Evolutionary conservation across 805 yeast genomes (phyloP).

Genomic region (Yarrowia yakushimensis): DNA sequence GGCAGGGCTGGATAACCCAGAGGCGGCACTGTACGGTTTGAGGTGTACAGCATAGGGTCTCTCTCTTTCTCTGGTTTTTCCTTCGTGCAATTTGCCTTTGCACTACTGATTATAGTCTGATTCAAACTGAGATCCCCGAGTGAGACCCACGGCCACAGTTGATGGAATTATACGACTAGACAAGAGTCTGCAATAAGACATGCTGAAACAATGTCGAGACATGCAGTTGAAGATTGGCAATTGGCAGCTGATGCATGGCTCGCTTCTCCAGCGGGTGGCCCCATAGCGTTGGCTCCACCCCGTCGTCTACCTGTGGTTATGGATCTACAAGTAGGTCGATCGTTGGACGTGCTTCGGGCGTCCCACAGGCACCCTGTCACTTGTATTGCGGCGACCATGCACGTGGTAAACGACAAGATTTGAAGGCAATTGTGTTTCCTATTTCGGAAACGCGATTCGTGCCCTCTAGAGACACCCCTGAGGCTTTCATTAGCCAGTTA

Average conservation of each 20-base stretch:
- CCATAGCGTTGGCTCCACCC: too few species aligned
- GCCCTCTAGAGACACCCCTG: neutral
- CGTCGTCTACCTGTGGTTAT: too few species aligned
- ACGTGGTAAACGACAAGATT: neutral
- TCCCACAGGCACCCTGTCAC: conserved; percentile 7
- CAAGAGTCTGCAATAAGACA: neutral
- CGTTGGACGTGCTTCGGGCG: too few species aligned
- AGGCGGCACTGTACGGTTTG: neutral
- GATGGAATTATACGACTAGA: neutral
- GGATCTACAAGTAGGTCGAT: too few species aligned
- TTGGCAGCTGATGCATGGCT: too few species aligned
- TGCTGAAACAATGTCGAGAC: neutral
- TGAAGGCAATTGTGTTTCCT: conserved; percentile 9
- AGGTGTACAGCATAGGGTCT: neutral
- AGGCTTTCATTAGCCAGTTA: too few species aligned
- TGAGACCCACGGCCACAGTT: neutral
- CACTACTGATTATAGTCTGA: neutral
- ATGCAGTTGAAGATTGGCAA: too few species aligned
- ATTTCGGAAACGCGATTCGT: neutral
- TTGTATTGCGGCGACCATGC: conserved; percentile 4
- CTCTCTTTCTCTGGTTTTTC: neutral
- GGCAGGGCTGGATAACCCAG: neutral
- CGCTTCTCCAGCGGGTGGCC: too few species aligned
- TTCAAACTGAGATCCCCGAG: neutral
- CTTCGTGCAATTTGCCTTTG: neutral